phyloP scores from a whole-genome alignment of 306 rosid genomes.

The Gastrolobium villosum region DNA sequence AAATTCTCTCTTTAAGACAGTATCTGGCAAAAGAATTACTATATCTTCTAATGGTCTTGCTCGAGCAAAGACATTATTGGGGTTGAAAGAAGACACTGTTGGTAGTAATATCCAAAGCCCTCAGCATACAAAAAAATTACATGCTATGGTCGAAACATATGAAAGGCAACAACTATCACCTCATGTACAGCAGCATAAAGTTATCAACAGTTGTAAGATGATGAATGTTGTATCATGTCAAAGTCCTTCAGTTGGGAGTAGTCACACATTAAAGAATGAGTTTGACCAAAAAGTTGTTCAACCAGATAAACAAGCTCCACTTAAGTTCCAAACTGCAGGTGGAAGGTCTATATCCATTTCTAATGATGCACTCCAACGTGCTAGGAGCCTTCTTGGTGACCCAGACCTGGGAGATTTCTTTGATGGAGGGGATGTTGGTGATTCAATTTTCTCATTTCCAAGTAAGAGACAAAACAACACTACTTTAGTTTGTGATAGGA shows the following conservation, averaged over 20 bases:
- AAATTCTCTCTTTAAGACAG: slow-evolving; percentile 80
- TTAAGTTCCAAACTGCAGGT: slow-evolving; percentile 86
- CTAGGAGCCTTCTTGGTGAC: slow-evolving; percentile 88
- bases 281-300: slow-evolving; percentile 43
- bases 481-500: slow-evolving; percentile 42
- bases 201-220: slow-evolving; percentile 35
- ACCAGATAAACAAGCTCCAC: slow-evolving; percentile 55
- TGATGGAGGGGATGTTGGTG: slow-evolving; percentile 56
- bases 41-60: slow-evolving; percentile 72
- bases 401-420: slow-evolving; percentile 80
- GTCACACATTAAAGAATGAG: slow-evolving; percentile 37
- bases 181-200: slow-evolving; percentile 34
- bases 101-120: slow-evolving; percentile 50
- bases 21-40: slow-evolving; percentile 76
- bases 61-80: slow-evolving; percentile 79
- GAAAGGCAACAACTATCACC: slow-evolving; percentile 29
- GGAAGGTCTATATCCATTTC: slow-evolving; percentile 90
- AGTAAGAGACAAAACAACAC: slow-evolving; percentile 37
- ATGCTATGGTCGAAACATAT: slow-evolving; percentile 26
- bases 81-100: slow-evolving; percentile 53
- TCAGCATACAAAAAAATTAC: slow-evolving; percentile 34
- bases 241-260: slow-evolving; percentile 46
- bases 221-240: slow-evolving; percentile 40
- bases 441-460: slow-evolving; percentile 48
- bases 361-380: slow-evolving; percentile 79